Conservation (phyloP, 2,329 filamentous ascomycete species). For the Aspergillus sergii region DNA sequence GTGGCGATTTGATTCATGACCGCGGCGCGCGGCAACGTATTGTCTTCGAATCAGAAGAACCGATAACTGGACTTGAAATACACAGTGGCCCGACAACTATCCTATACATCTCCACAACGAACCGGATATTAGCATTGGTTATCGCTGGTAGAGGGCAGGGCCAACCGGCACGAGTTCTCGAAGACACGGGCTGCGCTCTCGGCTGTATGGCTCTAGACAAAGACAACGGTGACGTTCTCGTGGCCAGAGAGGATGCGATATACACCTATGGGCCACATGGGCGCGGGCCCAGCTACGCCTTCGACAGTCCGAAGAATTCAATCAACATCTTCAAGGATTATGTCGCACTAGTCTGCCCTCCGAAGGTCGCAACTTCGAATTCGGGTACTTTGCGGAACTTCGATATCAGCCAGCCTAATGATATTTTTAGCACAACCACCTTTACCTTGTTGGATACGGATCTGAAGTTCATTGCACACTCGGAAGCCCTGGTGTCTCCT, state of each 20-base stretch:
- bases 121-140: slow-evolving; percentile 79
- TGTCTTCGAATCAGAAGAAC: slow-evolving; percentile 95
- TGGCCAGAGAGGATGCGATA: slow-evolving; percentile 93
- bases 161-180: slow-evolving; percentile 81
- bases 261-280: slow-evolving; percentile 90
- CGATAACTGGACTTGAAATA: slow-evolving; percentile 88
- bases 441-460: slow-evolving; percentile 93
- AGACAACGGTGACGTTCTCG: slow-evolving; percentile 78
- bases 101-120: slow-evolving; percentile 89
- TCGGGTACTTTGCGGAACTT: slow-evolving; percentile 71
- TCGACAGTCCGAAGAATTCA: slow-evolving; percentile 85
- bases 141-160: slow-evolving; percentile 89
- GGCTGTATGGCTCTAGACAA: slow-evolving; percentile 91
- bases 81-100: slow-evolving; percentile 67
- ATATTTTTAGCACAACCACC: slow-evolving; percentile 81
- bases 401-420: slow-evolving; percentile 71
- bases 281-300: slow-evolving; percentile 83
- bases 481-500: slow-evolving; percentile 78
- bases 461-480: slow-evolving; percentile 85
- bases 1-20: slow-evolving; percentile 93
- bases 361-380: slow-evolving; percentile 57
- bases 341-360: slow-evolving; percentile 81
- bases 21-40: slow-evolving; percentile 91
- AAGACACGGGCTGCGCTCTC: slow-evolving; percentile 87
- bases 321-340: slow-evolving; percentile 82